Evolutionary conservation across 73 alveolate species (phyloP).

Genomic region (Paramecium octaurelia): DNA sequence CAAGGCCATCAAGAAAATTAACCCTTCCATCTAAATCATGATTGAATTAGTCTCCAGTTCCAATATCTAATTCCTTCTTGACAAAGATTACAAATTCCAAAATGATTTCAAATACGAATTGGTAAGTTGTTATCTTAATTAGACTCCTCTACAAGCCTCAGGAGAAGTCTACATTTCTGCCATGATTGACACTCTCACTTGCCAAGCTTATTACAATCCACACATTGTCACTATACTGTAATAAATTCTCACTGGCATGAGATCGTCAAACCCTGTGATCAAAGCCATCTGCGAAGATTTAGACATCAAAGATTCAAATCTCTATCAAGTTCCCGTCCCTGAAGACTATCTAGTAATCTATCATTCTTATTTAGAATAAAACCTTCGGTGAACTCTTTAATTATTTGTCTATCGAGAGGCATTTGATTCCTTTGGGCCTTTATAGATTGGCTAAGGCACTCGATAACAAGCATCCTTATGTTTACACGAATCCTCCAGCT

Average conservation of each 20-base stretch:
- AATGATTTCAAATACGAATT: constrained; percentile 71
- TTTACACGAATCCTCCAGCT: constrained; percentile 88
- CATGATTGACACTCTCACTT: constrained; percentile 93
- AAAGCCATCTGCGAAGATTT: constrained; percentile 85
- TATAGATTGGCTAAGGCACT: constrained; percentile 94
- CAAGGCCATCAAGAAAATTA: constrained; percentile 92
- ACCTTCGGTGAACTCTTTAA: constrained; percentile 86
- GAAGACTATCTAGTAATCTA: constrained; percentile 80
- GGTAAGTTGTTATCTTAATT: not conserved
- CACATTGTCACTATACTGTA: constrained; percentile 94
- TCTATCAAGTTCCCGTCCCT: constrained; percentile 95
- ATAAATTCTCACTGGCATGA: constrained; percentile 87
- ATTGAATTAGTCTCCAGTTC: constrained; percentile 91
- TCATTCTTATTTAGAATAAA: constrained; percentile 63
- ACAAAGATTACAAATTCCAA: constrained; percentile 71
- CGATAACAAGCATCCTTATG: constrained; percentile 93
- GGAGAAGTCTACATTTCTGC: constrained; percentile 97
- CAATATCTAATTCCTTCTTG: constrained; percentile 89
- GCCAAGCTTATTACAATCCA: constrained; percentile 94
- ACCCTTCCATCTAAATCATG: constrained; percentile 91
- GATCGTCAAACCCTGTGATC: constrained; percentile 72
- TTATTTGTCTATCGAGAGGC: constrained; percentile 77
- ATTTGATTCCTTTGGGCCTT: constrained; percentile 85
- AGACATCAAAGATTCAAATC: constrained; percentile 87
- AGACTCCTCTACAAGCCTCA: constrained; percentile 87